Conservation (phyloP, 371 early-diverging fungal species). For the Rhizopus sp. region DNA sequence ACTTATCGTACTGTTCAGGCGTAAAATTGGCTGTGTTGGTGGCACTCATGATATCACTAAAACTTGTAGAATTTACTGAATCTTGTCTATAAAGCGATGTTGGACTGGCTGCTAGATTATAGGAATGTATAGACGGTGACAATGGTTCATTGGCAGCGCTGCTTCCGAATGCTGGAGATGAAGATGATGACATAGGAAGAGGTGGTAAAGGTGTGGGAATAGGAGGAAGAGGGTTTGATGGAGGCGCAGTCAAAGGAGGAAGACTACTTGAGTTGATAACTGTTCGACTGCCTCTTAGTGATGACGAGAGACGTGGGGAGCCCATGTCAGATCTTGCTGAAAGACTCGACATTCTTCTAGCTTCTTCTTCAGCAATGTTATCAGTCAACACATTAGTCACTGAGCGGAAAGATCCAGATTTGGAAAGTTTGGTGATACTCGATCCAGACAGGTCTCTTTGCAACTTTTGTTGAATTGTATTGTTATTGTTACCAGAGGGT, state of each 20-base stretch:
- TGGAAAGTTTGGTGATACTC: conserved; percentile 31
- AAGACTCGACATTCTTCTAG: conserved; percentile 21
- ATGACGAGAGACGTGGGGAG: conserved; percentile 17
- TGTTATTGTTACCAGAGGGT: conserved; percentile 11
- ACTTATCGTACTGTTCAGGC: conserved; percentile 48
- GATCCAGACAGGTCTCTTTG: conserved; percentile 30
- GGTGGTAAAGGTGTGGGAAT: conserved; percentile 43
- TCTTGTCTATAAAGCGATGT: conserved; percentile 24
- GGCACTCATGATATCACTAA: conserved; percentile 26
- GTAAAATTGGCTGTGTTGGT: conserved; percentile 27
- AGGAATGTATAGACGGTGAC: conserved; percentile 13
- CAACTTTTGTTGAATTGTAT: conserved; percentile 23
- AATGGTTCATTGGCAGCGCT: neutral
- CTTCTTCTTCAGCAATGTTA: conserved; percentile 18
- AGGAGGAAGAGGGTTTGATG: conserved; percentile 52
- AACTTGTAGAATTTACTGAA: conserved; percentile 25
- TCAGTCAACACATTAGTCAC: conserved; percentile 19
- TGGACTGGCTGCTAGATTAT: neutral
- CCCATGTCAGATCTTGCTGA: conserved; percentile 24
- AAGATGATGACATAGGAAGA: conserved; percentile 18
- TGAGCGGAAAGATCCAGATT: conserved; percentile 38
- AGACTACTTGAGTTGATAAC: conserved; percentile 7
- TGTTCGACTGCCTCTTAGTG: conserved; percentile 20
- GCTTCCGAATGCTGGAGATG: conserved; percentile 4
- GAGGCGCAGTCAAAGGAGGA: conserved; percentile 52